These are phyloP conservation scores for Phoenix roebelenii DNA, from an alignment of 176 grass and related monocot genomes.

Conservation along the genomic window DNA sequence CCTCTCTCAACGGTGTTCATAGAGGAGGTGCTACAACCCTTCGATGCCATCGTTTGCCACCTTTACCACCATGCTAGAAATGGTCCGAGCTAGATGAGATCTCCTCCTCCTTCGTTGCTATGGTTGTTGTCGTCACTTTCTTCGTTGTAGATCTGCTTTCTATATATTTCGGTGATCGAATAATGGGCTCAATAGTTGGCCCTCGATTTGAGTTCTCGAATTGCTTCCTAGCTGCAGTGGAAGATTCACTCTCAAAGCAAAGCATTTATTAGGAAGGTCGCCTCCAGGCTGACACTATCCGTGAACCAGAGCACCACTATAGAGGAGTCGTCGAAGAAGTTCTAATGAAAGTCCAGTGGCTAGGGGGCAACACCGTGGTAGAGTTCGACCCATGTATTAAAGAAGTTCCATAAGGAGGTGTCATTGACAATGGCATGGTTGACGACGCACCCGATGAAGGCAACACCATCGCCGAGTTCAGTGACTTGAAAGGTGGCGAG, in stretches of 20 bases:
- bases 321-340: conserved; percentile 7
- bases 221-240: neutral
- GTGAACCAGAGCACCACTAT: neutral
- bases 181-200: neutral
- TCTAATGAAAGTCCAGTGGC: neutral
- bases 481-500: conserved; percentile 1
- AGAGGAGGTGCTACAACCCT: no score
- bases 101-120: neutral
- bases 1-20: no score
- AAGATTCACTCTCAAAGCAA: neutral
- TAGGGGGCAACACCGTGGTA: neutral
- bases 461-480: neutral
- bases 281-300: neutral
- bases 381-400: neutral
- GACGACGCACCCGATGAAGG: neutral
- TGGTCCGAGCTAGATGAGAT: neutral
- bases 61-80: no score
- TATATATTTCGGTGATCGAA: neutral
- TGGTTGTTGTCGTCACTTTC: no score
- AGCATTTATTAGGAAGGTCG: neutral
- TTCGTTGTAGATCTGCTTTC: neutral
- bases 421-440: conserved; percentile 4
- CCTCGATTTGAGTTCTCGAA: neutral
- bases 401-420: conserved; percentile 10
- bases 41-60: no score